Evolutionary conservation across 1,139 yeast species (phyloP).

Genomic region (Debaryomyces fabryi): DNA sequence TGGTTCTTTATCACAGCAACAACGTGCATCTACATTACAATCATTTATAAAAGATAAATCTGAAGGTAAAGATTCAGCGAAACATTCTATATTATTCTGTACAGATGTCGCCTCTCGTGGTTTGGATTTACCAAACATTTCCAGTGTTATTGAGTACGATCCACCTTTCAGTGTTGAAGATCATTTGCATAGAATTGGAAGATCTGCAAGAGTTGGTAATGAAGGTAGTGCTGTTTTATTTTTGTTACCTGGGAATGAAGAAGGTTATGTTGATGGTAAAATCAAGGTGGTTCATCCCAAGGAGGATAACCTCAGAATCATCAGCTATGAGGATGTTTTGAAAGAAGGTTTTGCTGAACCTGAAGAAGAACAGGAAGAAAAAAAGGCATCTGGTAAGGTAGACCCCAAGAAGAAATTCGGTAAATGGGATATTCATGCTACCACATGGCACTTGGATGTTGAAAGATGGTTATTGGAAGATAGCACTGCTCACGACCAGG

Average conservation of each 20-base stretch:
- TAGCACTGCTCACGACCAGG: constrained; percentile 56
- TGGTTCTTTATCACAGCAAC: constrained; percentile 85
- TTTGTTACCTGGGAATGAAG: constrained; percentile 86
- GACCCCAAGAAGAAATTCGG: constrained; percentile 39
- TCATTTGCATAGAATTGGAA: constrained; percentile 72
- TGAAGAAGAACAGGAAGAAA: constrained; percentile 17
- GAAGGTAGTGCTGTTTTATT: constrained; percentile 70
- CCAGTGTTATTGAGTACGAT: constrained; percentile 67
- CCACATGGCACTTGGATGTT: constrained; percentile 90
- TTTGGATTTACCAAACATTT: constrained; percentile 65
- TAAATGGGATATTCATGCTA: constrained; percentile 92
- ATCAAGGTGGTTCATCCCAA: constrained; percentile 60
- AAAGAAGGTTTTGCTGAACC: constrained; percentile 62
- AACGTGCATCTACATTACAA: constrained; percentile 74
- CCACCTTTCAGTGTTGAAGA: constrained; percentile 74
- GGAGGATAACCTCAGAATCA: constrained; percentile 40
- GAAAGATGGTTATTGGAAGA: constrained; percentile 88
- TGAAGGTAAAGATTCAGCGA: constrained; percentile 19
- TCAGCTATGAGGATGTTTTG: constrained; percentile 54
- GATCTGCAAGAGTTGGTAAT: constrained; percentile 75
- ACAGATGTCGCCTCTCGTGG: constrained; percentile 82
- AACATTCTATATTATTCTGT: constrained; percentile 73
- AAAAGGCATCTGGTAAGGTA: constrained; percentile 15
- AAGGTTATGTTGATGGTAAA: constrained; percentile 68
- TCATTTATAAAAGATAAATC: constrained; percentile 52